phyloP scores from a whole-genome alignment of 1,284 basidiomycete species.

The Ceratobasidium sp. region DNA sequence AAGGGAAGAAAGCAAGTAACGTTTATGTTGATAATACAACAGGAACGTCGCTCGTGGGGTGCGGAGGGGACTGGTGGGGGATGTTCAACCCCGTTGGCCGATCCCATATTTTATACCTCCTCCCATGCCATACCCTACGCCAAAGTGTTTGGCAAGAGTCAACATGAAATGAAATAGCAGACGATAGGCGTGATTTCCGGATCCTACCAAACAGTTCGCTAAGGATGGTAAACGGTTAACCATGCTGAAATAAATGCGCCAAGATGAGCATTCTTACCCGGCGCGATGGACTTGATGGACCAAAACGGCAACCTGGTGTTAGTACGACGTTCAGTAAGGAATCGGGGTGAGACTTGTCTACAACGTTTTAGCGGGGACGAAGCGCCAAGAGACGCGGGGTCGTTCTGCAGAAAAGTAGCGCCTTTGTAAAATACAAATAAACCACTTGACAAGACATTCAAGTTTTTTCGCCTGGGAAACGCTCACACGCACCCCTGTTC shows the following conservation, averaged over 20 bases:
- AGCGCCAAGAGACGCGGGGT: background rate
- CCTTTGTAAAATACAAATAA: background rate
- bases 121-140: background rate
- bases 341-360: background rate
- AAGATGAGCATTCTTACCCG: background rate
- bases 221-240: background rate
- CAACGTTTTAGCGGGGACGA: background rate
- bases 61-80: constrained; percentile 9
- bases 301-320: background rate
- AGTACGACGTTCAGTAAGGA: background rate
- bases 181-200: constrained; percentile 5
- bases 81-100: background rate
- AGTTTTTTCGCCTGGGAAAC: background rate
- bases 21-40: background rate
- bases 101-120: background rate
- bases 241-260: background rate
- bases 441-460: background rate
- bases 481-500: background rate
- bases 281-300: background rate
- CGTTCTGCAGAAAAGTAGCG: background rate
- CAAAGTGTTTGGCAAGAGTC: background rate
- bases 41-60: background rate
- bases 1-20: background rate
- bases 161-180: background rate
- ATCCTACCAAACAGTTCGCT: constrained; percentile 13